These are phyloP conservation scores for Fusarium heterosporum DNA, from an alignment of 2,329 filamentous ascomycete species.

Conservation along the genomic window DNA sequence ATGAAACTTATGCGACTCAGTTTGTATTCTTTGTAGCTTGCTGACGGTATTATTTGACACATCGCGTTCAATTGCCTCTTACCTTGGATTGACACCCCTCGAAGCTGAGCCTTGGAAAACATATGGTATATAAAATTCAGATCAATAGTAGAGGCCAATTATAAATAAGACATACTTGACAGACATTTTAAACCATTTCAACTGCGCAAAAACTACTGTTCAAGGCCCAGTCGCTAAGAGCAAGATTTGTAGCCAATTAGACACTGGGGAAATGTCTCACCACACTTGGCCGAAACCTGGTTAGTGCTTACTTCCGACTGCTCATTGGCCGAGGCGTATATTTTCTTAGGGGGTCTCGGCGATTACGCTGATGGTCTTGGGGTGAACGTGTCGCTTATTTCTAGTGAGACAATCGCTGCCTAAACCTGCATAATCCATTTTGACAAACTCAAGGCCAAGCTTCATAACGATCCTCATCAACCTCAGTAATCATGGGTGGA, in stretches of 20 bases:
- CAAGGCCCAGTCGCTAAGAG: too few species aligned
- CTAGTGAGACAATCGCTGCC: neutral
- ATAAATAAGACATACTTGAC: too few species aligned
- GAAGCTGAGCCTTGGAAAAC: too few species aligned
- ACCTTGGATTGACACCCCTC: too few species aligned
- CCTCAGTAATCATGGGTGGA: conserved; percentile 5
- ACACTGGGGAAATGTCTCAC: neutral
- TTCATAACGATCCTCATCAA: fast-evolving
- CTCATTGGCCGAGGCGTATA: neutral
- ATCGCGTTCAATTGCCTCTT: too few species aligned
- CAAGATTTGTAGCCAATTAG: neutral
- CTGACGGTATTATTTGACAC: too few species aligned
- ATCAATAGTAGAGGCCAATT: too few species aligned
- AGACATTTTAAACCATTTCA: too few species aligned
- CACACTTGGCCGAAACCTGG: neutral
- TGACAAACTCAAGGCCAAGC: neutral
- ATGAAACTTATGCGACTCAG: too few species aligned
- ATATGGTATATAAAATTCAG: too few species aligned
- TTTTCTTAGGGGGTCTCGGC: neutral
- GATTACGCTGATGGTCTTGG: neutral
- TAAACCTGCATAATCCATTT: neutral
- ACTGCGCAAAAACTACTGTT: too few species aligned
- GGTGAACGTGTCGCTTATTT: neutral
- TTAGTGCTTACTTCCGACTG: neutral
- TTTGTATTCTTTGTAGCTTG: too few species aligned